Conservation (phyloP, 139 green algal genomes). For the Picochlorum sp. region DNA sequence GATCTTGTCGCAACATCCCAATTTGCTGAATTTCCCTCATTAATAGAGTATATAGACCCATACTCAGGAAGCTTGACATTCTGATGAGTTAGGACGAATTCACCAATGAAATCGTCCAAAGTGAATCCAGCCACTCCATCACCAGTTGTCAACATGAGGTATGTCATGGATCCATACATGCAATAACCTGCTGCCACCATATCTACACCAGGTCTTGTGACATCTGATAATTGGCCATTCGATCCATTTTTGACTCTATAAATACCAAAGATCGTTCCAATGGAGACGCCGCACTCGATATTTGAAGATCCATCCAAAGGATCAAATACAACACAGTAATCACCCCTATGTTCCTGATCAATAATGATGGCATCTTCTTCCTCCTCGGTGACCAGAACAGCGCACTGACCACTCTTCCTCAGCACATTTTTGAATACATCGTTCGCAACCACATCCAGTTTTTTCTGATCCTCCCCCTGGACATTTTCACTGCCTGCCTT, state of each 20-base stretch:
- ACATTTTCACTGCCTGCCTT: slow-evolving; percentile 46
- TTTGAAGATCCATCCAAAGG: slow-evolving; percentile 60
- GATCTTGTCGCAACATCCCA: slow-evolving; percentile 41
- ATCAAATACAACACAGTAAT: slow-evolving; percentile 59
- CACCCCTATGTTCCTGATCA: slow-evolving; percentile 18
- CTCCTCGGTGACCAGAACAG: slow-evolving; percentile 50
- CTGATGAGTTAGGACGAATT: slow-evolving; percentile 50
- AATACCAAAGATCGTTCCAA: slow-evolving; percentile 57
- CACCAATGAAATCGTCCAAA: slow-evolving; percentile 45
- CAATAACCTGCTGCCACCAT: slow-evolving; percentile 60
- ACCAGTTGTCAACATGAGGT: slow-evolving; percentile 52
- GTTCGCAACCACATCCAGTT: slow-evolving; percentile 61
- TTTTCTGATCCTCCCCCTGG: slow-evolving; percentile 64
- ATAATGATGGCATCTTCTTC: slow-evolving; percentile 50
- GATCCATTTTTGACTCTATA: slow-evolving; percentile 29
- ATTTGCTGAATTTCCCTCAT: slow-evolving; percentile 51
- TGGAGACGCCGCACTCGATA: slow-evolving; percentile 56
- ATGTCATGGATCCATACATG: slow-evolving; percentile 53
- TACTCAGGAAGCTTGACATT: slow-evolving; percentile 33
- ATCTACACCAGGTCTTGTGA: slow-evolving; percentile 36
- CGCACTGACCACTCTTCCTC: slow-evolving; percentile 36
- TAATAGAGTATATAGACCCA: slow-evolving; percentile 58
- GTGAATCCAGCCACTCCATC: slow-evolving; percentile 49
- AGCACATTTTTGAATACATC: slow-evolving; percentile 63
- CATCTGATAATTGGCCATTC: slow-evolving; percentile 22